Conservation (phyloP, 768 basidiomycete species). For the Suillus paluster region DNA sequence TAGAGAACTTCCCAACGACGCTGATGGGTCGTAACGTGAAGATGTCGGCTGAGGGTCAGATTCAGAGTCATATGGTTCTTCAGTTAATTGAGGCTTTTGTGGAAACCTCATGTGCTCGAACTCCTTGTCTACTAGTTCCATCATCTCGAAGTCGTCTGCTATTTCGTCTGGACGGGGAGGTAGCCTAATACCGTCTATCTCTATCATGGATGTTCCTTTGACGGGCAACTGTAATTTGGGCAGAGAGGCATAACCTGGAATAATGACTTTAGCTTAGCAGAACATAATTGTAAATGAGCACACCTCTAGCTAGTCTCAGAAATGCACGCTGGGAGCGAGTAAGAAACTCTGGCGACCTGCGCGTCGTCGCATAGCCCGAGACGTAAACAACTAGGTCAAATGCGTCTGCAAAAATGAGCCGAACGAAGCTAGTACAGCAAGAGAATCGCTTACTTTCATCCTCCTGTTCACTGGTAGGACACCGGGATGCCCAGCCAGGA, state of each 20-base stretch:
- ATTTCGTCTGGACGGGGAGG: constrained; percentile 66
- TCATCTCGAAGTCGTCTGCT: constrained; percentile 58
- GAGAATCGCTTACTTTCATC: constrained; percentile 29
- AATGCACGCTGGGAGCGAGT: constrained; percentile 80
- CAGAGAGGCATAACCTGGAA: constrained; percentile 70
- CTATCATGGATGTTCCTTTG: constrained; percentile 22
- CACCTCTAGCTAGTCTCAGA: constrained; percentile 78
- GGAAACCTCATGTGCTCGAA: constrained; percentile 36
- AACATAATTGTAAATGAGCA: constrained; percentile 7
- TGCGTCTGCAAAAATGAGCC: constrained; percentile 38
- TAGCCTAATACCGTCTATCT: constrained; percentile 45
- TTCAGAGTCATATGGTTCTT: constrained; percentile 6
- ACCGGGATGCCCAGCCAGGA: constrained; percentile 79
- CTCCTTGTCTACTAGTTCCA: constrained; percentile 60
- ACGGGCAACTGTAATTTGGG: constrained; percentile 53
- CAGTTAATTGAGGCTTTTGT: constrained; percentile 2
- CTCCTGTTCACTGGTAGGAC: constrained; percentile 38
- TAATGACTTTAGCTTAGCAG: constrained; percentile 9
- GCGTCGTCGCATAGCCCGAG: constrained; percentile 75
- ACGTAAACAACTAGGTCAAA: constrained; percentile 78
- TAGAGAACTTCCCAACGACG: constrained; percentile 19
- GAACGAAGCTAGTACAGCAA: background rate
- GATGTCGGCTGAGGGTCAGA: constrained; percentile 21
- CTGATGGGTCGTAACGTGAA: constrained; percentile 23
- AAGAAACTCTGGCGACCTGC: constrained; percentile 59